Percentiles rank a stretch among this genome's conserved stretches.
phyloP scores from a whole-genome alignment of 2,329 filamentous ascomycete genomes.

The Boeremia exigua region DNA sequence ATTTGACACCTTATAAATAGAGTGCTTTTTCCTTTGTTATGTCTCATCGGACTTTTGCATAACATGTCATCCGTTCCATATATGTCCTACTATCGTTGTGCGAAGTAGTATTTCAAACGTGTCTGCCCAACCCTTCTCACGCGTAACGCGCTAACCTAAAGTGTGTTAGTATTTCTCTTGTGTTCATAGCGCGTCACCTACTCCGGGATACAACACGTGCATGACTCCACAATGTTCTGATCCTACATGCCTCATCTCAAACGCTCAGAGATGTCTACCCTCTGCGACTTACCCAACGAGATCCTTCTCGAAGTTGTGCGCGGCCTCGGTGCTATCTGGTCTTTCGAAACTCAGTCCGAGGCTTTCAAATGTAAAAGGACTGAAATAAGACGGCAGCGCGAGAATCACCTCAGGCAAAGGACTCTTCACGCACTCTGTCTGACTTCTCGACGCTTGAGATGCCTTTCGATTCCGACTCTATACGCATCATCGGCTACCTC shows the following conservation, averaged over 20 bases:
- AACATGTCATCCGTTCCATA: too few species aligned
- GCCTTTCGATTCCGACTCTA: constrained; percentile 28
- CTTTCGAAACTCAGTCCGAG: constrained; percentile 29
- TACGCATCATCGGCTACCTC: constrained; percentile 33
- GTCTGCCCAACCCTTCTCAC: too few species aligned
- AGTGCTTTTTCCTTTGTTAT: too few species aligned
- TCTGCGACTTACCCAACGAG: constrained; percentile 31
- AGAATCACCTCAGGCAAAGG: constrained; percentile 27
- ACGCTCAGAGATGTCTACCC: neutral
- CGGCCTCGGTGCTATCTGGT: constrained; percentile 22
- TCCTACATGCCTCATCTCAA: neutral
- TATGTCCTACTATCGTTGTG: too few species aligned
- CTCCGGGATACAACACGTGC: neutral
- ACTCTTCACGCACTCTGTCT: constrained; percentile 29
- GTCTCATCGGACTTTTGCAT: too few species aligned
- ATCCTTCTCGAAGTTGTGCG: constrained; percentile 28
- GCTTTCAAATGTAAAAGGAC: constrained; percentile 23
- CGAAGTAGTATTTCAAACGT: too few species aligned
- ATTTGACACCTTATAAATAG: too few species aligned
- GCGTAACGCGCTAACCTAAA: neutral
- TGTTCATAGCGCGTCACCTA: neutral
- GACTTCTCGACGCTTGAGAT: constrained; percentile 23
- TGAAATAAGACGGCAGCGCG: constrained; percentile 29
- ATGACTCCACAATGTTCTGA: neutral
- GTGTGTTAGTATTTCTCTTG: neutral